A percentile compares a stretch with the other conserved stretches of the same genome.
These are phyloP conservation scores for Solanum chmielewskii DNA, from an alignment of 257 asterid species.

Conservation along the genomic window DNA sequence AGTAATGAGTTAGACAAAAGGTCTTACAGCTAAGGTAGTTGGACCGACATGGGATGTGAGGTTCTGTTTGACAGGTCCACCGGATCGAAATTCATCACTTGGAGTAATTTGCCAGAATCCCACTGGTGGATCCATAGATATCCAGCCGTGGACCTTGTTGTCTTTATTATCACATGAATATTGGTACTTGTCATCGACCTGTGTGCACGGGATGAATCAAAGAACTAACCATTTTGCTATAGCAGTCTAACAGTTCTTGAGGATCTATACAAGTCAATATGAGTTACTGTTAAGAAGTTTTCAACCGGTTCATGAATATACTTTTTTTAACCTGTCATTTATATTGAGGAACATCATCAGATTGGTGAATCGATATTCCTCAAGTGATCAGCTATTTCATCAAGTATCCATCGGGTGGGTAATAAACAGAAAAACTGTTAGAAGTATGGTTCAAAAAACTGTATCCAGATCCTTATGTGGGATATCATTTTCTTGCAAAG, in stretches of 20 bases:
- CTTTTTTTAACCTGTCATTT: neutral
- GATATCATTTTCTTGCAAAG: neutral
- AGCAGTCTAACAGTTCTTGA: neutral
- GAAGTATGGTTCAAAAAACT: neutral
- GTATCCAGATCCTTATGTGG: neutral
- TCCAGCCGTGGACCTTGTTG: conserved; percentile 66
- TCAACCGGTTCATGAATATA: neutral
- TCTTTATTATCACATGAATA: conserved; percentile 58
- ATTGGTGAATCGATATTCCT: neutral
- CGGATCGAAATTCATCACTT: conserved; percentile 57
- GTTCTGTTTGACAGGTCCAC: conserved; percentile 71
- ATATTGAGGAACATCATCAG: neutral
- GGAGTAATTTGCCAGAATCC: conserved; percentile 70
- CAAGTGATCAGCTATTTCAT: neutral
- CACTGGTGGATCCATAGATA: conserved; percentile 43
- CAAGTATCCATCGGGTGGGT: neutral
- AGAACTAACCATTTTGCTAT: neutral
- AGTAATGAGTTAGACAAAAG: neutral
- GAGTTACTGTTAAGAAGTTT: neutral
- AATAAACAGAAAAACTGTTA: neutral
- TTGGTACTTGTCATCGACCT: conserved; percentile 80
- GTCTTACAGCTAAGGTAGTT: conserved; percentile 41
- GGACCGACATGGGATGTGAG: conserved; percentile 86
- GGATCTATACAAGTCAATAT: neutral
- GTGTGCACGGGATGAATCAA: neutral